These are phyloP conservation scores for Pythium phragmiticola DNA, from an alignment of 352 stramenopile genomes.

Conservation along the genomic window DNA sequence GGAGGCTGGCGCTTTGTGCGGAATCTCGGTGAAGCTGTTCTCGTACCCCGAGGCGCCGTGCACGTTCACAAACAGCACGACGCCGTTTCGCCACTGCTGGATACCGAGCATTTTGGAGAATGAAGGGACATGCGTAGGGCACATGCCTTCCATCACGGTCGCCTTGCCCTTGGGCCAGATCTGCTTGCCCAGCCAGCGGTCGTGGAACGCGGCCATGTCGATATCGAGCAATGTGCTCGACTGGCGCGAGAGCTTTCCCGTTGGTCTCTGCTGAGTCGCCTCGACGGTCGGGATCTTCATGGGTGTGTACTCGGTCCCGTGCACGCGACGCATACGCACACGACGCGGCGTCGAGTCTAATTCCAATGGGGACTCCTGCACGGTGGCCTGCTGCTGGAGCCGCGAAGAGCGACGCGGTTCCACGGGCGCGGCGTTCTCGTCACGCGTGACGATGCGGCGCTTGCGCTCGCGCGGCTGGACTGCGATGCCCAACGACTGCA, in stretches of 20 bases:
- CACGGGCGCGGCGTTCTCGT: not conserved
- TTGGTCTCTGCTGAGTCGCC: not conserved
- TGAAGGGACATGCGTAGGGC: slow-evolving; percentile 22
- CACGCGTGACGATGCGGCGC: slow-evolving; percentile 6
- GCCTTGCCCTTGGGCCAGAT: slow-evolving; percentile 50
- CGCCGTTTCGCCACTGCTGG: slow-evolving; percentile 51
- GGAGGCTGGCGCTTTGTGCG: not conserved
- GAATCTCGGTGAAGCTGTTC: slow-evolving; percentile 42
- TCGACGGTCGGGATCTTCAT: slow-evolving; percentile 11
- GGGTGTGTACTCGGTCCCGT: not conserved
- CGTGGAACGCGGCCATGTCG: slow-evolving; percentile 43
- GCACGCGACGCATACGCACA: not conserved
- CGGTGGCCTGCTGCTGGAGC: slow-evolving; percentile 4
- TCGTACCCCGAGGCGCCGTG: slow-evolving; percentile 36
- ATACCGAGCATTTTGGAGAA: slow-evolving; percentile 54
- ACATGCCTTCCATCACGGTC: slow-evolving; percentile 50
- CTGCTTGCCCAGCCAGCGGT: slow-evolving; percentile 47
- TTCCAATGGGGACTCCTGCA: not conserved
- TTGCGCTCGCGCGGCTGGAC: slow-evolving; percentile 6
- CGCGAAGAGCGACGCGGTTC: slow-evolving; percentile 14
- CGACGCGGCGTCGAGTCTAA: not conserved
- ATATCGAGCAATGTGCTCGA: slow-evolving; percentile 34
- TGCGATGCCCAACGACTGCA: slow-evolving; percentile 41
- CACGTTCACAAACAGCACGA: slow-evolving; percentile 60
- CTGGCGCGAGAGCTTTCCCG: slow-evolving; percentile 6